Evolutionary conservation across 202 grass and related monocot genomes (phyloP).

Genomic region (Dendrocalamus latiflorus): DNA sequence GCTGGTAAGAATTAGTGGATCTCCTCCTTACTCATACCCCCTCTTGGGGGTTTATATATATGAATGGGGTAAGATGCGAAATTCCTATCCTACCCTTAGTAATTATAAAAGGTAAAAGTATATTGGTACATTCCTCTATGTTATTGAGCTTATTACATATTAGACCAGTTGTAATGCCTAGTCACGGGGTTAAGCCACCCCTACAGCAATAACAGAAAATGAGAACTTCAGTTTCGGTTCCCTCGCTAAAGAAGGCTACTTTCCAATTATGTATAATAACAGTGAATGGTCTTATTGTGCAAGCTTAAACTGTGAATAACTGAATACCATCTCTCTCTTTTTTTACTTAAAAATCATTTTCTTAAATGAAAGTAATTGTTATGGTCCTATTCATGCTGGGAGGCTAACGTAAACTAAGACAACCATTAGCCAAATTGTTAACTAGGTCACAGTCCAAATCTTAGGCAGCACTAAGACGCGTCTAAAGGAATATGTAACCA

Average conservation of each 20-base stretch:
- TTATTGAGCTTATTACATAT: too few relatives aligned
- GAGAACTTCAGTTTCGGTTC: neutral
- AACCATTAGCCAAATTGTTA: neutral
- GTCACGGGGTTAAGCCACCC: too few relatives aligned
- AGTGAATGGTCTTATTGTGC: neutral
- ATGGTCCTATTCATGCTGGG: neutral
- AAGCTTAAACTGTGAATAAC: neutral
- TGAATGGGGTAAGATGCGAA: too few relatives aligned
- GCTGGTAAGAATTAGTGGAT: too few relatives aligned
- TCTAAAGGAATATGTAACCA: neutral
- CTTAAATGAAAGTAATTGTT: neutral
- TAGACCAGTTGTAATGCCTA: too few relatives aligned
- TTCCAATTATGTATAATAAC: neutral
- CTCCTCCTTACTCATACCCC: too few relatives aligned
- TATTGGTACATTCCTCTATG: too few relatives aligned
- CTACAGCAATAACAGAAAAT: neutral
- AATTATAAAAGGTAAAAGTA: too few relatives aligned
- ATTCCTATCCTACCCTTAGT: too few relatives aligned
- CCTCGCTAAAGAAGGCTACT: neutral
- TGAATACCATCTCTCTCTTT: neutral
- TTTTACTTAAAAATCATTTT: neutral
- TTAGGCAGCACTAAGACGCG: neutral
- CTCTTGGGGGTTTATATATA: too few relatives aligned
- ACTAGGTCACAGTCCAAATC: neutral
- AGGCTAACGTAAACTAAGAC: neutral